Conservation (phyloP, 2,329 filamentous ascomycete genomes). For the Corinectria fuckeliana region DNA sequence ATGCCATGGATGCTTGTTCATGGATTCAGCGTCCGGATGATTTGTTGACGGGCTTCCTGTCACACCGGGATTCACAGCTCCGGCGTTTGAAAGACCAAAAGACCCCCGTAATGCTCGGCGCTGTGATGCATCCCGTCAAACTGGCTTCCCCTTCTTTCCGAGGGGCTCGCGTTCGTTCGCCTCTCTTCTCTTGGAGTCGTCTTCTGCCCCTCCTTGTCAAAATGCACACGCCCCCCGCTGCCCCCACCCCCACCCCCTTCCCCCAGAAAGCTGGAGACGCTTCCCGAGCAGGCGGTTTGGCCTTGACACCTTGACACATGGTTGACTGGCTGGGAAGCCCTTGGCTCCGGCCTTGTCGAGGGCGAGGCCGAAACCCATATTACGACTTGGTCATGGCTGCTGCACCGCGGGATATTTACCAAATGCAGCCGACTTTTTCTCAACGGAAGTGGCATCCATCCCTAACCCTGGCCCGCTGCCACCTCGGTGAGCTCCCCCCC, state of each 20-base stretch:
- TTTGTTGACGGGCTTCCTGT: not conserved
- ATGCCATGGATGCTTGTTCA: conserved; percentile 13
- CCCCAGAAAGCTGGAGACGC: conserved; percentile 5
- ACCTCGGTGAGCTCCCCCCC: conserved; percentile 16
- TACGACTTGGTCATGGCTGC: conserved; percentile 6
- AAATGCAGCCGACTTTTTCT: not conserved
- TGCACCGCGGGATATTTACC: not conserved
- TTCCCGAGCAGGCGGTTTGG: conserved; percentile 14
- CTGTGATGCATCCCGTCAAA: not conserved
- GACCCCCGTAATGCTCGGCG: not conserved
- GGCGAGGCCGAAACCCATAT: conserved; percentile 2
- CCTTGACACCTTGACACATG: conserved; percentile 7
- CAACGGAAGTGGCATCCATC: too few relatives aligned
- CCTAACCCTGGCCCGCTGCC: conserved; percentile 3
- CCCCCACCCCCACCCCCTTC: not conserved
- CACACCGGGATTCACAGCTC: not conserved
- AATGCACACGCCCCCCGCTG: conserved; percentile 10
- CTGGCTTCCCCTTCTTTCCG: not conserved
- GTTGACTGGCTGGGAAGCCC: conserved; percentile 9
- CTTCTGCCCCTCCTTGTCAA: not conserved
- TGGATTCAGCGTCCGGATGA: conserved; percentile 11
- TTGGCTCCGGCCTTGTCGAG: not conserved
- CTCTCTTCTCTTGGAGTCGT: not conserved
- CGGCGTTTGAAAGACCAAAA: not conserved
- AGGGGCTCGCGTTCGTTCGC: conserved; percentile 1